Percentiles rank a stretch among this genome's conserved stretches.
phyloP scores from a whole-genome alignment of 2,329 filamentous ascomycete genomes.

The Colletotrichum simmondsii region DNA sequence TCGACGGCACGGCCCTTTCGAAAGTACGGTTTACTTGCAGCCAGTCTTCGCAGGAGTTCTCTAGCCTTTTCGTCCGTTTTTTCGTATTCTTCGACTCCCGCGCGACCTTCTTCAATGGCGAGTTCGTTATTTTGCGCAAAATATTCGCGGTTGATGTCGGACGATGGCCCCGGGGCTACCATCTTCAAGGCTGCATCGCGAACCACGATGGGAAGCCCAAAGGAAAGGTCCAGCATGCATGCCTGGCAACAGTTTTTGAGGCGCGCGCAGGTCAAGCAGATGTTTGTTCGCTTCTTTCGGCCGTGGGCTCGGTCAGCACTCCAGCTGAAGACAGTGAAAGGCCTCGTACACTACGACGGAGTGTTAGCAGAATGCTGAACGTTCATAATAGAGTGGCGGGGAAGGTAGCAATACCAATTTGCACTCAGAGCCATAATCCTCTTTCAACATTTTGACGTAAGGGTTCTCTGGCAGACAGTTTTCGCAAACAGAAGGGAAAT shows the following conservation, averaged over 20 bases:
- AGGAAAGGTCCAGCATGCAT: conserved; percentile 98
- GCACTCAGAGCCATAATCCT: conserved; percentile 91
- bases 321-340: conserved; percentile 97
- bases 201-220: conserved; percentile 93
- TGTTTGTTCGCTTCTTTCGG: conserved; percentile 92
- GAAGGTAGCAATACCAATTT: conserved; percentile 62
- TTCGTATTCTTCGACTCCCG: conserved; percentile 88
- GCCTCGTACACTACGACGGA: conserved; percentile 77
- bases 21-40: conserved; percentile 95
- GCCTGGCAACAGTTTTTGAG: conserved; percentile 99
- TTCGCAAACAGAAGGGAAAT: conserved; percentile 90
- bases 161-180: conserved; percentile 92
- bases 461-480: conserved; percentile 95
- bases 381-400: too few species aligned
- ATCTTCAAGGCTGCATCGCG: conserved; percentile 97
- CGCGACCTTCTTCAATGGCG: conserved; percentile 91
- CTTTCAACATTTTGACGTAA: conserved; percentile 99
- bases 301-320: conserved; percentile 88
- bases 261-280: conserved; percentile 95
- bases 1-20: conserved; percentile 85
- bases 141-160: conserved; percentile 94
- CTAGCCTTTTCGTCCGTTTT: conserved; percentile 97
- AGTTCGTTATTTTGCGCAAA: conserved; percentile 98
- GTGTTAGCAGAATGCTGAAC: conserved; percentile 35
- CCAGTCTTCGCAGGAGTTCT: conserved; percentile 84